Percentiles rank a stretch among this genome's conserved stretches.
phyloP scores from a whole-genome alignment of 202 grass and related monocot species.

The Panicum virgatum region DNA sequence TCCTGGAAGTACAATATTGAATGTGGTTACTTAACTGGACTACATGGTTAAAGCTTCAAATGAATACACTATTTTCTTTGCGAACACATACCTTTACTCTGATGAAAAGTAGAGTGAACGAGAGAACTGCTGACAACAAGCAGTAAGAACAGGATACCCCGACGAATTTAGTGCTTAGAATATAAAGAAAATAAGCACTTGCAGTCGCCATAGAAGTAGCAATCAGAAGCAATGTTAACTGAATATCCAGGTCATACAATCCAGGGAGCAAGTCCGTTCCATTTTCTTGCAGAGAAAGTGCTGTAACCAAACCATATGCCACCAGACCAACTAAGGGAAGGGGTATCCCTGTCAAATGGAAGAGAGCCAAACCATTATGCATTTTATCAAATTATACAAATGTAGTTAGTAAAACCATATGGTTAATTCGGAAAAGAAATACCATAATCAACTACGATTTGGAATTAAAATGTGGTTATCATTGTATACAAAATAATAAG shows the following conservation, averaged over 20 bases:
- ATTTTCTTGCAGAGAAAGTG: slow-evolving; percentile 76
- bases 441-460: neutral
- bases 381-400: neutral
- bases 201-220: slow-evolving; percentile 92
- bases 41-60: slow-evolving; percentile 4
- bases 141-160: slow-evolving; percentile 84
- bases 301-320: slow-evolving; percentile 65
- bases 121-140: slow-evolving; percentile 71
- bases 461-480: neutral
- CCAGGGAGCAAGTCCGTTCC: slow-evolving; percentile 51
- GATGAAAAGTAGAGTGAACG: slow-evolving; percentile 79
- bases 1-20: slow-evolving; percentile 52
- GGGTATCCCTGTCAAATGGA: slow-evolving; percentile 58
- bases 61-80: neutral
- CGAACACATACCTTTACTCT: slow-evolving; percentile 64
- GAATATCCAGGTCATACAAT: slow-evolving; percentile 58
- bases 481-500: neutral
- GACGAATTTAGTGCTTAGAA: slow-evolving; percentile 80
- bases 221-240: slow-evolving; percentile 57
- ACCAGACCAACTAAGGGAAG: slow-evolving; percentile 72
- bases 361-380: neutral
- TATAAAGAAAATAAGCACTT: slow-evolving; percentile 88
- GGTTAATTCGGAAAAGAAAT: neutral
- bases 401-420: neutral
- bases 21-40: slow-evolving; percentile 6